Conservation (phyloP, 108 stramenopile genomes). For the Bacterosira constricta region DNA sequence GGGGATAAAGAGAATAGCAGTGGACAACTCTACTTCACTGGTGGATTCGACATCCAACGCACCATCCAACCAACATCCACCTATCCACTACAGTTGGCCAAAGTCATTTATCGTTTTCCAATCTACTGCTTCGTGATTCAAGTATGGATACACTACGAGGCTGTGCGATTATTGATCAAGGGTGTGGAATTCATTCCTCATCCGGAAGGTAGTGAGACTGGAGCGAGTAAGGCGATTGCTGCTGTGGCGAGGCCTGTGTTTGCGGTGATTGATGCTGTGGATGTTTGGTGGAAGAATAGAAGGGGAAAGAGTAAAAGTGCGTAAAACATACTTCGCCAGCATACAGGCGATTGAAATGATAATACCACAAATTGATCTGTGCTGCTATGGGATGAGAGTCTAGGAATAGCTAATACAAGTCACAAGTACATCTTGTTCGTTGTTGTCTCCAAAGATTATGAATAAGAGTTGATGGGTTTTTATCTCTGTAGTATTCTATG, state of each 20-base stretch:
- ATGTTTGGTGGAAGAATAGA: conserved; percentile 2
- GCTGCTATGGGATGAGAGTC: too few species aligned
- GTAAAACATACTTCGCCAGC: not conserved
- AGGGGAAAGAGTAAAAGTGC: conserved; percentile 1
- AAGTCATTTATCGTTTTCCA: conserved; percentile 66
- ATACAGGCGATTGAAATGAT: too few species aligned
- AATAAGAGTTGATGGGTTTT: too few species aligned
- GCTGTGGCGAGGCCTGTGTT: conserved; percentile 66
- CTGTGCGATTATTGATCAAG: conserved; percentile 72
- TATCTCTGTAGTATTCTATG: too few species aligned
- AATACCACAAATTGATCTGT: too few species aligned
- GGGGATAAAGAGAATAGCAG: conserved; percentile 2
- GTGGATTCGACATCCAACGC: conserved; percentile 43
- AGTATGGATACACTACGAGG: conserved; percentile 91
- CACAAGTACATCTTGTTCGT: too few species aligned
- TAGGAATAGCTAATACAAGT: too few species aligned
- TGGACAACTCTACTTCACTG: conserved; percentile 50
- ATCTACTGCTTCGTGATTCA: conserved; percentile 80
- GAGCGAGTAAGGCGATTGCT: conserved; percentile 67
- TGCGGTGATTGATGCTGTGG: conserved; percentile 49
- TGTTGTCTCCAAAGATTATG: too few species aligned
- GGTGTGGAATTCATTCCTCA: conserved; percentile 80
- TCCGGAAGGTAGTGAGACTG: conserved; percentile 76
- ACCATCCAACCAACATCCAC: not conserved
- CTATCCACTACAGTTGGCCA: conserved; percentile 57